Conservation (phyloP, 139 green algal genomes). For the Chlorella sorokiniana region DNA sequence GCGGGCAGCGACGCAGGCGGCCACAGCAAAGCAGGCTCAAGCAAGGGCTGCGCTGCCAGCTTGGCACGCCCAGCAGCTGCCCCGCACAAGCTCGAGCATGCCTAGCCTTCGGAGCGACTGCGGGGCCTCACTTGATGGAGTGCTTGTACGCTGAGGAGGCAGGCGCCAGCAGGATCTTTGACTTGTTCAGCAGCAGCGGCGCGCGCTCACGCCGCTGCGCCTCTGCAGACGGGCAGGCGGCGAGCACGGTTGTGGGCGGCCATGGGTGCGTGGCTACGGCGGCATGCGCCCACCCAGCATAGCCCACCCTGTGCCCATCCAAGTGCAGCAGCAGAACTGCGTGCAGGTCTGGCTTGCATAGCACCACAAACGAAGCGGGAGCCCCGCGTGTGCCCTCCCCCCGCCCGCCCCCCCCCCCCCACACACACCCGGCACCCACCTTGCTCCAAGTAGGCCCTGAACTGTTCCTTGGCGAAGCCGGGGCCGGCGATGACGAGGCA, state of each 20-base stretch:
- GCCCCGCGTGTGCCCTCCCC: no score
- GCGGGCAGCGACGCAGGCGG: no score
- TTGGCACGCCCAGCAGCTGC: background rate
- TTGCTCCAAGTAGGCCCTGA: slow-evolving; percentile 79
- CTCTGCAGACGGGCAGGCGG: slow-evolving; percentile 20
- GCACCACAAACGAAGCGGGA: no score
- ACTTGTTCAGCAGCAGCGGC: slow-evolving; percentile 76
- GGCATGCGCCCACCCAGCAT: no score
- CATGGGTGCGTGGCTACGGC: background rate
- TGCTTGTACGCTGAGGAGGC: slow-evolving; percentile 92
- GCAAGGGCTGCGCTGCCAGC: background rate
- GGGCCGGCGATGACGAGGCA: slow-evolving; percentile 96
- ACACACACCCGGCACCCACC: slow-evolving; percentile 15
- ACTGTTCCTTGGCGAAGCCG: slow-evolving; percentile 94
- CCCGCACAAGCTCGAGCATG: background rate
- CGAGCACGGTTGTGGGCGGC: background rate
- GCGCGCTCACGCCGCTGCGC: slow-evolving; percentile 38
- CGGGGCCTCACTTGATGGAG: slow-evolving; percentile 65
- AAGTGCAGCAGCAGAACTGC: background rate
- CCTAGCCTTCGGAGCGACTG: background rate
- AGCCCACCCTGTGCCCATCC: background rate
- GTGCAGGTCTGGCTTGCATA: no score
- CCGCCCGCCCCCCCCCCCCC: background rate
- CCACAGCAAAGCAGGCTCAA: background rate
- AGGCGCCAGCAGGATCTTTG: slow-evolving; percentile 71